Evolutionary conservation across 306 rosid genomes (phyloP).

Genomic region (Chamaecrista fasciculata): DNA sequence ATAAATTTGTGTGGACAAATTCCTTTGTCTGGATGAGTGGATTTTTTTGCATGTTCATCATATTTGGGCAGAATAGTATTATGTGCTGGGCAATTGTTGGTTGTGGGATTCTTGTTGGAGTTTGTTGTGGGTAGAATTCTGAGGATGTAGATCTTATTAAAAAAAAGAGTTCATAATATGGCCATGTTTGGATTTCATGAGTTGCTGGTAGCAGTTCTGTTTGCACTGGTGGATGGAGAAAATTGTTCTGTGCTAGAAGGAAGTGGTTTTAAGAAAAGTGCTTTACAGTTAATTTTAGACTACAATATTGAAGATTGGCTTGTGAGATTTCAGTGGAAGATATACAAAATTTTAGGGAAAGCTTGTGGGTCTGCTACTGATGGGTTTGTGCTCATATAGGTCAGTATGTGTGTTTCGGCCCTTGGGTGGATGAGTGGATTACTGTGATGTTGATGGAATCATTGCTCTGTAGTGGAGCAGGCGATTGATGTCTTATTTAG

Average conservation of each 20-base stretch:
- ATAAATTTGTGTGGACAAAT: conserved; percentile 11
- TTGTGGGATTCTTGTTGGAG: conserved; percentile 3
- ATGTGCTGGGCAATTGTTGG: background rate
- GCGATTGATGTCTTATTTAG: background rate
- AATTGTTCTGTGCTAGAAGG: background rate
- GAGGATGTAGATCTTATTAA: background rate
- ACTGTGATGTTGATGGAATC: background rate
- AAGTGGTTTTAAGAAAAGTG: background rate
- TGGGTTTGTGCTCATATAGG: background rate
- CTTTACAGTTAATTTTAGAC: background rate
- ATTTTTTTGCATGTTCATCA: background rate
- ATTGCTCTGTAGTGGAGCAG: conserved; percentile 1
- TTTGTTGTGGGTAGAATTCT: background rate
- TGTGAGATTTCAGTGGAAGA: background rate
- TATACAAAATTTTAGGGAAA: background rate
- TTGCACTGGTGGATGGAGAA: background rate
- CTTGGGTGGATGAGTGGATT: background rate
- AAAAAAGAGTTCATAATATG: background rate
- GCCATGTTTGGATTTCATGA: background rate
- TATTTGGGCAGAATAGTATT: conserved; percentile 2
- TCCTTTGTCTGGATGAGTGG: conserved; percentile 4
- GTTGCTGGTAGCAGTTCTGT: background rate
- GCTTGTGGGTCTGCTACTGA: background rate
- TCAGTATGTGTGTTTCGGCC: background rate
- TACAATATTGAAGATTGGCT: background rate